These are phyloP conservation scores for Botrytis medusae DNA, from an alignment of 2,329 filamentous ascomycete species.

Conservation along the genomic window DNA sequence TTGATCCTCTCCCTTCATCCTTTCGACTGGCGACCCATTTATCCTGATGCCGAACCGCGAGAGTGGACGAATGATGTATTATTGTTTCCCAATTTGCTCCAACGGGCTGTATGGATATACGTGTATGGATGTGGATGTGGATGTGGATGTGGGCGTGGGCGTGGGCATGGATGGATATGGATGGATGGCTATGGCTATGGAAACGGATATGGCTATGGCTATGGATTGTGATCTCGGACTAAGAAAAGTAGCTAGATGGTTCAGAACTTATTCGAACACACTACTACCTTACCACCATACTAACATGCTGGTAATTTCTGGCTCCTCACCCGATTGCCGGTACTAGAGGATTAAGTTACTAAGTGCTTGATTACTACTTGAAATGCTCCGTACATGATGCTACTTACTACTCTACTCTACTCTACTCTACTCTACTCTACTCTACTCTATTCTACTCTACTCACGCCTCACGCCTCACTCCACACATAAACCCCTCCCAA, in stretches of 20 bases:
- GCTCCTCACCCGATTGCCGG: not conserved
- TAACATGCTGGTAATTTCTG: not conserved
- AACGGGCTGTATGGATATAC: not conserved
- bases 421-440: too few species aligned
- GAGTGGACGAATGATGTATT: not conserved
- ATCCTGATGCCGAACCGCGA: slow-evolving; percentile 10
- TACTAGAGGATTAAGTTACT: not conserved
- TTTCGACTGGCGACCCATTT: not conserved
- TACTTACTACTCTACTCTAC: too few species aligned
- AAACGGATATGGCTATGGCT: too few species aligned
- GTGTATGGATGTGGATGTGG: not conserved
- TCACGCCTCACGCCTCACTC: not conserved
- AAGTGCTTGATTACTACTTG: not conserved
- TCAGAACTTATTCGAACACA: not conserved
- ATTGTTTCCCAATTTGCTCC: not conserved
- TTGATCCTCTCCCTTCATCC: not conserved
- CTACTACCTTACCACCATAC: not conserved
- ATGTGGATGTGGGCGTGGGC: too few species aligned
- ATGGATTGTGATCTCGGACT: not conserved
- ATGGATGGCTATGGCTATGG: too few species aligned
- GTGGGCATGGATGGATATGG: too few species aligned
- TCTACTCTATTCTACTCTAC: too few species aligned
- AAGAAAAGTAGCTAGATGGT: not conserved
- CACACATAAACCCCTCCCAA: not conserved
- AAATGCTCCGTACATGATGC: too few species aligned